phyloP scores from a whole-genome alignment of 495 filamentous ascomycete species.

The Chlorociboria aeruginascens region DNA sequence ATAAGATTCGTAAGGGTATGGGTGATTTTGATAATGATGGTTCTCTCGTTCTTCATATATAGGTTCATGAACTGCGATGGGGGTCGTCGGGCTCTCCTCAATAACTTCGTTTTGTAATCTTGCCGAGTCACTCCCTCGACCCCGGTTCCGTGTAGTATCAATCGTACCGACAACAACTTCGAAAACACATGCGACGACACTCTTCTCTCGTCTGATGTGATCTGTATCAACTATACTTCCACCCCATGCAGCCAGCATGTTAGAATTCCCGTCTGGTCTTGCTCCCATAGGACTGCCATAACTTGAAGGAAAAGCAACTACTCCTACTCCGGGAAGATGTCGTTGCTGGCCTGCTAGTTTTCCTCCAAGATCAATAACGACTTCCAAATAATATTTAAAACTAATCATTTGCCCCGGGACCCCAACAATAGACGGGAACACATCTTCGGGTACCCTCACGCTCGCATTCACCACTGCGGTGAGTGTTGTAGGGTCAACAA shows the following conservation, averaged over 20 bases:
- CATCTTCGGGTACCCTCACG: conserved; percentile 77
- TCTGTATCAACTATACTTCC: conserved; percentile 83
- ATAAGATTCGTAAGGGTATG: conserved; percentile 2
- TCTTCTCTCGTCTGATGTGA: conserved; percentile 73
- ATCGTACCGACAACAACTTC: conserved; percentile 81
- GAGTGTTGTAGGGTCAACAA: conserved; percentile 71
- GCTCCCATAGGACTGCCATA: conserved; percentile 23
- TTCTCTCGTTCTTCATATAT: conserved; percentile 6
- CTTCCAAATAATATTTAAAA: conserved; percentile 88
- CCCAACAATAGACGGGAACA: conserved; percentile 81
- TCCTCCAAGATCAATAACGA: conserved; percentile 82
- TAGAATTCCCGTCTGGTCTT: conserved; percentile 23
- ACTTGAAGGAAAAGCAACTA: conserved; percentile 37
- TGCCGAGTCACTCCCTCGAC: conserved; percentile 19
- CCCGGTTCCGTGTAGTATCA: conserved; percentile 56
- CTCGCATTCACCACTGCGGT: conserved; percentile 65
- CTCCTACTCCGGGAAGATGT: conserved; percentile 44
- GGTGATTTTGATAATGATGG: not conserved
- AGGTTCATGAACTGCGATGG: conserved; percentile 1
- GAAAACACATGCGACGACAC: conserved; percentile 69
- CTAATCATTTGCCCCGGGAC: conserved; percentile 87
- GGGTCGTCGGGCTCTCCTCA: not conserved
- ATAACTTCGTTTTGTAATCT: conserved; percentile 4
- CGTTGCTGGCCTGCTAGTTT: conserved; percentile 62
- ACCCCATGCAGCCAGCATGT: conserved; percentile 44